Percentiles rank a stretch among this genome's conserved stretches.
These are phyloP conservation scores for Auxenochlorella pyrenoidosa DNA, from an alignment of 139 green algal genomes.

Conservation along the genomic window DNA sequence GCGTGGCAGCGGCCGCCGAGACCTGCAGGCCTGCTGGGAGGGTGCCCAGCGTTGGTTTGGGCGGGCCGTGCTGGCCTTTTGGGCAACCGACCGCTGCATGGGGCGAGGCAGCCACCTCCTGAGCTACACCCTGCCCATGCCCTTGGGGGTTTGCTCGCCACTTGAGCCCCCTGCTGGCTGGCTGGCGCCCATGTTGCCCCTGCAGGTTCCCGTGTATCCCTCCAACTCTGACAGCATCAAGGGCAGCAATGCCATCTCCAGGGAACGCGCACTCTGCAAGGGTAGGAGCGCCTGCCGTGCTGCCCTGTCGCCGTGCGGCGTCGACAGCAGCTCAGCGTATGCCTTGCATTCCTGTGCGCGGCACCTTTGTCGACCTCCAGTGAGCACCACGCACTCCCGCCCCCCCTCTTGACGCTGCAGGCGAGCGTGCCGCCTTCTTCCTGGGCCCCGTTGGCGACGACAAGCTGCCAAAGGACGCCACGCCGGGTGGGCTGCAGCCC, in stretches of 20 bases:
- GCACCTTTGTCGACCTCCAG: too few relatives aligned
- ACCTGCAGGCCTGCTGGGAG: too few relatives aligned
- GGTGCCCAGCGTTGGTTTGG: too few relatives aligned
- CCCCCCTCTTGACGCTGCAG: slow-evolving; percentile 15
- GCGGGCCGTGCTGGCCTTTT: too few relatives aligned
- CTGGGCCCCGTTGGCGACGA: slow-evolving; percentile 75
- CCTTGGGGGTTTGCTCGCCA: too few relatives aligned
- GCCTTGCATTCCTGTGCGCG: neutral
- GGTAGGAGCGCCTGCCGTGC: slow-evolving; percentile 23
- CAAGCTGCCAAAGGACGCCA: slow-evolving; percentile 89
- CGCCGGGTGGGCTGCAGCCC: slow-evolving; percentile 26
- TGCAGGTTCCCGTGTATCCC: slow-evolving; percentile 69
- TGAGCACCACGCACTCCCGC: too few relatives aligned
- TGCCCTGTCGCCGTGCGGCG: neutral
- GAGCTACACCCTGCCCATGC: too few relatives aligned
- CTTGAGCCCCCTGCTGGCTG: neutral
- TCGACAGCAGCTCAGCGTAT: neutral
- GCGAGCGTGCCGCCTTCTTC: slow-evolving; percentile 64
- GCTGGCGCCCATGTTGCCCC: neutral
- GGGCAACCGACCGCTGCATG: too few relatives aligned
- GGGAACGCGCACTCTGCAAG: slow-evolving; percentile 48
- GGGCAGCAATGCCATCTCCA: slow-evolving; percentile 29
- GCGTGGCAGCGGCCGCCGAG: too few relatives aligned
- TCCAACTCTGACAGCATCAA: slow-evolving; percentile 61
- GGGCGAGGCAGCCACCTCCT: too few relatives aligned